Percentiles rank a stretch among this genome's conserved stretches.
phyloP scores from a whole-genome alignment of 2,329 filamentous ascomycete genomes.

The Ceratocystis ficicola region DNA sequence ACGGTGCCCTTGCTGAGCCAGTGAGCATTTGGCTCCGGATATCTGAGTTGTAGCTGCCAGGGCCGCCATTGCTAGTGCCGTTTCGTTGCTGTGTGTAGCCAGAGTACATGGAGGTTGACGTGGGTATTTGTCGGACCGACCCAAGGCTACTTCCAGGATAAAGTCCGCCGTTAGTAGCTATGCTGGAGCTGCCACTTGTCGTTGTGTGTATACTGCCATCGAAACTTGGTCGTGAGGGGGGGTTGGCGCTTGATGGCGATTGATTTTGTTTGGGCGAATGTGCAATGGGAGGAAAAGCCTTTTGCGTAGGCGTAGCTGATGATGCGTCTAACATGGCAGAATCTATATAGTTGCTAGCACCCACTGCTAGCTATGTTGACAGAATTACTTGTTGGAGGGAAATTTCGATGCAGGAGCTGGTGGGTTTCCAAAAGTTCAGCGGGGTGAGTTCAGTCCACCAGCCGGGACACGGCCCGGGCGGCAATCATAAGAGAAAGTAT shows the following conservation, averaged over 20 bases:
- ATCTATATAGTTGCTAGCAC: slow-evolving; percentile 7
- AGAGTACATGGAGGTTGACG: slow-evolving; percentile 53
- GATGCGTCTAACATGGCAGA: slow-evolving; percentile 39
- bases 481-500: slow-evolving; percentile 22
- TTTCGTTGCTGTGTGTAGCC: slow-evolving; percentile 27
- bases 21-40: slow-evolving; percentile 59
- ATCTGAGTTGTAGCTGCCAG: slow-evolving; percentile 83
- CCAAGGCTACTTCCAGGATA: slow-evolving; percentile 46
- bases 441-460: slow-evolving; percentile 22
- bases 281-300: slow-evolving; percentile 32
- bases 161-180: slow-evolving; percentile 32
- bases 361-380: slow-evolving; percentile 1
- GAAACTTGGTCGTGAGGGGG: slow-evolving; percentile 24
- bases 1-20: slow-evolving; percentile 45
- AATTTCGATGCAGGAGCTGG: neutral
- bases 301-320: slow-evolving; percentile 43
- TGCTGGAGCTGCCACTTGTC: slow-evolving; percentile 32
- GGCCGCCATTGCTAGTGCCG: slow-evolving; percentile 36
- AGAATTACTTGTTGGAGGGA: neutral
- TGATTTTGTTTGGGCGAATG: slow-evolving; percentile 25
- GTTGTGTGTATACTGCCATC: slow-evolving; percentile 43
- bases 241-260: slow-evolving; percentile 32
- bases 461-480: slow-evolving; percentile 22
- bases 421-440: slow-evolving; percentile 12
- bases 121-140: slow-evolving; percentile 39